Conservation (phyloP, 352 stramenopile genomes). For the Globisporangium canariense region DNA sequence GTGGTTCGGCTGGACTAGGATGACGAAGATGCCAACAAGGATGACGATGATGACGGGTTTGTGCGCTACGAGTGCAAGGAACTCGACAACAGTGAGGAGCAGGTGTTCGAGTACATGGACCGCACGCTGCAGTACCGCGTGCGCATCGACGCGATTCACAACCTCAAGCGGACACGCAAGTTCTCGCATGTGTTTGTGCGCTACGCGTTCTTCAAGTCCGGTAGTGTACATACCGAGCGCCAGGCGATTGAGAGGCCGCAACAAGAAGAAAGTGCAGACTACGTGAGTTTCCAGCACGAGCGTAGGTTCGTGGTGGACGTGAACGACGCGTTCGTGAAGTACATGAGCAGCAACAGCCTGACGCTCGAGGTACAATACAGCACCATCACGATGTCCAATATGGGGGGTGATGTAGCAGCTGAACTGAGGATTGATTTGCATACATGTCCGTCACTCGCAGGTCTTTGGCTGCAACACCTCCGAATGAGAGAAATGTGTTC, state of each 20-base stretch:
- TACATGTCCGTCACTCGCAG: neutral
- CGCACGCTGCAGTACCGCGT: conserved; percentile 45
- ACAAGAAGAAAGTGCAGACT: conserved; percentile 7
- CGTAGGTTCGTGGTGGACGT: conserved; percentile 46
- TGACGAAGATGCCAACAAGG: neutral
- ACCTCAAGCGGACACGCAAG: conserved; percentile 24
- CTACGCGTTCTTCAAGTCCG: conserved; percentile 48
- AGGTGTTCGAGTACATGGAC: conserved; percentile 52
- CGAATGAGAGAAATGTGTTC: neutral
- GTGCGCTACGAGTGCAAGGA: conserved; percentile 27
- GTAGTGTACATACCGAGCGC: conserved; percentile 23
- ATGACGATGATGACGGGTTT: conserved; percentile 22
- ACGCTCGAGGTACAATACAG: conserved; percentile 35
- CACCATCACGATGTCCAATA: too few relatives aligned
- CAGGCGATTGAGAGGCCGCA: conserved; percentile 9
- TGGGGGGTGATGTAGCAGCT: neutral
- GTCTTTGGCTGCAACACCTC: conserved; percentile 10
- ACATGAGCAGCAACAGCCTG: conserved; percentile 37
- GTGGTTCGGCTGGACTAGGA: neutral
- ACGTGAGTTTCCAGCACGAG: conserved; percentile 19
- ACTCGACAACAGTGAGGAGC: conserved; percentile 41
- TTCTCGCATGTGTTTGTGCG: conserved; percentile 36
- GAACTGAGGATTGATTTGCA: neutral
- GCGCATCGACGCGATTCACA: conserved; percentile 21
- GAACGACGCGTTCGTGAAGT: conserved; percentile 48